phyloP scores from a whole-genome alignment of 2,329 filamentous ascomycete genomes.

The Pestalotiopsis sp. region DNA sequence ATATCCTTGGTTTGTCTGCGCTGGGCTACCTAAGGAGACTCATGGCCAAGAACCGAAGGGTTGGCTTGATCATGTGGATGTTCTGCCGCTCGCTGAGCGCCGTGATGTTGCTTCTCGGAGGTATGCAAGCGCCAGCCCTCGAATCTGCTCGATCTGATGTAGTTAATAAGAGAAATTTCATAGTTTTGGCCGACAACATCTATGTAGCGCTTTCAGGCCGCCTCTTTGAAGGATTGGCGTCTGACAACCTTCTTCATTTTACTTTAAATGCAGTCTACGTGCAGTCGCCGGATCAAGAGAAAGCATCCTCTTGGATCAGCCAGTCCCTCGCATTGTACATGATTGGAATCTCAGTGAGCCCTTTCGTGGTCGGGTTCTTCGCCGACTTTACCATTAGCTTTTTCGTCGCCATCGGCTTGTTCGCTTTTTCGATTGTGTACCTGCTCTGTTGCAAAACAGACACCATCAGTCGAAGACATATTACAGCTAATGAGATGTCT shows the following conservation, averaged over 20 bases:
- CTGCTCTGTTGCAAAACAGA: neutral
- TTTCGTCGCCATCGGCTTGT: neutral
- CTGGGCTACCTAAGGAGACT: neutral
- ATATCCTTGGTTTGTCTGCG: neutral
- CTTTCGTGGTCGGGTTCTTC: slow-evolving; percentile 16
- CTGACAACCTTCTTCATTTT: slow-evolving; percentile 23
- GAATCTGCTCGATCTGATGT: neutral
- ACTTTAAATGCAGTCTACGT: slow-evolving; percentile 18
- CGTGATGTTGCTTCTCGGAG: neutral
- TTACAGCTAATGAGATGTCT: too few relatives aligned
- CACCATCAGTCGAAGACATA: too few relatives aligned
- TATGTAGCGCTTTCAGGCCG: slow-evolving; percentile 16
- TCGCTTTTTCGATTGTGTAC: neutral
- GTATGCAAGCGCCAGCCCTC: neutral
- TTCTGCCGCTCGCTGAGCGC: neutral
- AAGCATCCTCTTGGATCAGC: slow-evolving; percentile 15
- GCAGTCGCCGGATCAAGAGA: neutral
- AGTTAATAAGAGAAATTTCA: neutral
- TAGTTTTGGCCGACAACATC: slow-evolving; percentile 14
- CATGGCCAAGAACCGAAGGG: neutral
- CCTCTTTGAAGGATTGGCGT: slow-evolving; percentile 22
- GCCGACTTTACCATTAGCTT: slow-evolving; percentile 1
- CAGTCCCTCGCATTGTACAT: slow-evolving; percentile 20
- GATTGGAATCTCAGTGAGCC: slow-evolving; percentile 19
- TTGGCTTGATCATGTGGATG: neutral